Evolutionary conservation across 164 flowering plant genomes (phyloP).

Genomic region (Buxus sempervirens): DNA sequence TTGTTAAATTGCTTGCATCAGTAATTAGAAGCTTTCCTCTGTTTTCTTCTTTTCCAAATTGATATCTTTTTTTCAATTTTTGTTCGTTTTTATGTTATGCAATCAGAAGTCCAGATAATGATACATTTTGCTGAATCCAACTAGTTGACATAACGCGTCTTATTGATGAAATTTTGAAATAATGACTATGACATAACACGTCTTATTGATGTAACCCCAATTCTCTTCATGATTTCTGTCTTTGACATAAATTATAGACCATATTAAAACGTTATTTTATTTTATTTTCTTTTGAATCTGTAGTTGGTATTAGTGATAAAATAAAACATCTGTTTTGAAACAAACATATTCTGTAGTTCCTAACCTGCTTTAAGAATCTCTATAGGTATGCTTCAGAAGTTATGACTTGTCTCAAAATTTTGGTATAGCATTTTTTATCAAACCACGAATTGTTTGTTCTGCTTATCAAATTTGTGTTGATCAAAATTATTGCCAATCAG

Average conservation of each 20-base stretch:
- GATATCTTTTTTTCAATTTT: background rate
- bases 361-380: background rate
- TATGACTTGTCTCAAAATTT: background rate
- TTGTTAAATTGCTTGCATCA: background rate
- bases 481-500: conserved; percentile 5
- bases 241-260: background rate
- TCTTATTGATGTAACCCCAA: background rate
- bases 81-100: background rate
- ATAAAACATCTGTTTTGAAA: too few species aligned
- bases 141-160: too few species aligned
- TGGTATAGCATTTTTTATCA: background rate
- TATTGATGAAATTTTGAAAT: too few species aligned
- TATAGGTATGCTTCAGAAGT: background rate
- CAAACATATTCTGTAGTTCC: background rate
- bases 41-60: background rate
- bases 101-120: too few species aligned
- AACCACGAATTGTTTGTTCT: background rate
- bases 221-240: background rate
- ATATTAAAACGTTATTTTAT: background rate
- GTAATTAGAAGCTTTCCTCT: background rate
- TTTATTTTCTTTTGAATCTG: too few species aligned
- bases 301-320: too few species aligned
- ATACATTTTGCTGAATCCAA: too few species aligned
- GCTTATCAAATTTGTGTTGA: background rate
- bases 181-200: too few species aligned